A percentile compares a stretch with the other conserved stretches of the same genome.
phyloP scores from a whole-genome alignment of 306 rosid genomes.

The Carpinus fangiana region DNA sequence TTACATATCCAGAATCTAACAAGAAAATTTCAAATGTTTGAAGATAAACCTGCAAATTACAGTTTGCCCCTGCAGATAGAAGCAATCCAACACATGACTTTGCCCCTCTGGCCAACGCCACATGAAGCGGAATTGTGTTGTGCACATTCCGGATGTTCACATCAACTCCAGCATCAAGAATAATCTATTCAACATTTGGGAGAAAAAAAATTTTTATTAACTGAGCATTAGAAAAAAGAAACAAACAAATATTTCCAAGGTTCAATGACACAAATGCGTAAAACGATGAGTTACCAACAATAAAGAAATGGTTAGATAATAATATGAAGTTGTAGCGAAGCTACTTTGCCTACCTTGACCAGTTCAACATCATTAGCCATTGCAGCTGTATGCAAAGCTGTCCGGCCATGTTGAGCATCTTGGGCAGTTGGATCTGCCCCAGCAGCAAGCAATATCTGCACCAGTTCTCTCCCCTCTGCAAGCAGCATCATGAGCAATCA shows the following conservation, averaged over 20 bases:
- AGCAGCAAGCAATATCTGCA: slow-evolving; percentile 78
- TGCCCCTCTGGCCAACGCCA: slow-evolving; percentile 96
- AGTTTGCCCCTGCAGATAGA: slow-evolving; percentile 84
- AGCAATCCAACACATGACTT: slow-evolving; percentile 92
- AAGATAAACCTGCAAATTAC: slow-evolving; percentile 79
- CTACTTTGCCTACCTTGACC: slow-evolving; percentile 62
- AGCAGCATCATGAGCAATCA: slow-evolving; percentile 20
- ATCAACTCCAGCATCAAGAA: slow-evolving; percentile 87
- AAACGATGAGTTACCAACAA: slow-evolving; percentile 21
- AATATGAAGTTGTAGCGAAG: slow-evolving; percentile 21
- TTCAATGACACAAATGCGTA: background rate
- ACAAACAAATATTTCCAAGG: background rate
- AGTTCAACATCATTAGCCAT: slow-evolving; percentile 87
- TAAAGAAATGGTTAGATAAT: slow-evolving; percentile 17
- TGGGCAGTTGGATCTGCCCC: slow-evolving; percentile 93
- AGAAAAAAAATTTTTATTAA: slow-evolving; percentile 4
- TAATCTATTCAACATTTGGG: slow-evolving; percentile 60
- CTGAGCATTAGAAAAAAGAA: background rate
- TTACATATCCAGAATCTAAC: slow-evolving; percentile 13
- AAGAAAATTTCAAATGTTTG: slow-evolving; percentile 14
- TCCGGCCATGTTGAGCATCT: slow-evolving; percentile 88
- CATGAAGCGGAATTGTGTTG: slow-evolving; percentile 93
- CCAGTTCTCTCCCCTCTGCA: slow-evolving; percentile 93
- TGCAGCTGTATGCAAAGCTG: slow-evolving; percentile 93
- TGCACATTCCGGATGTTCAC: slow-evolving; percentile 90